These are phyloP conservation scores for Tetrapisispora iriomotensis DNA, from an alignment of 805 yeast species.

Conservation along the genomic window DNA sequence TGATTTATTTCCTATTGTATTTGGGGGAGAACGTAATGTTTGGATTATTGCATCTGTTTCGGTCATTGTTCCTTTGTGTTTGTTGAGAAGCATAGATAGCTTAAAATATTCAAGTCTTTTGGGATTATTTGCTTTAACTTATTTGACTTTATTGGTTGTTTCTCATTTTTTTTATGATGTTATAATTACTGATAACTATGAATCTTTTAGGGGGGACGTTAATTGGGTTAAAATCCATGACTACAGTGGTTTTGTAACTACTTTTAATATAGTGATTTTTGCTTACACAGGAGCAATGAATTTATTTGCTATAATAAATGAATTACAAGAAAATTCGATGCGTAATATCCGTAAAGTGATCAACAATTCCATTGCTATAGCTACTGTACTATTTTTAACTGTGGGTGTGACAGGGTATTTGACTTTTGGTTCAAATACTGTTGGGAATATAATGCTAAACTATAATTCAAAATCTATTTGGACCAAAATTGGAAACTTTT, in stretches of 20 bases:
- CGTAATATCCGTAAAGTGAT: slow-evolving; percentile 39
- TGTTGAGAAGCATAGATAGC: slow-evolving; percentile 53
- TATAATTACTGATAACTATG: slow-evolving; percentile 26
- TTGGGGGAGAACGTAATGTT: slow-evolving; percentile 35
- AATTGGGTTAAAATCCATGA: slow-evolving; percentile 36
- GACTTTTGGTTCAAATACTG: slow-evolving; percentile 56
- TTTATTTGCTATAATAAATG: slow-evolving; percentile 67
- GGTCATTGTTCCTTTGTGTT: slow-evolving; percentile 55
- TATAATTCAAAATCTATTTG: slow-evolving; percentile 45
- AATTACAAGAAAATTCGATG: slow-evolving; percentile 45
- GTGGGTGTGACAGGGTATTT: slow-evolving; percentile 65
- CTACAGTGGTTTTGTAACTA: slow-evolving; percentile 39
- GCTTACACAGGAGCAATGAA: slow-evolving; percentile 80
- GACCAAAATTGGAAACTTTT: slow-evolving; percentile 45
- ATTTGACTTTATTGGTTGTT: slow-evolving; percentile 36
- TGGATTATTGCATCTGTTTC: slow-evolving; percentile 42
- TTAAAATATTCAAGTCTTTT: slow-evolving; percentile 62
- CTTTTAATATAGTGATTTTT: slow-evolving; percentile 66
- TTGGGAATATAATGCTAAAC: slow-evolving; percentile 62
- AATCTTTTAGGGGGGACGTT: slow-evolving; percentile 35
- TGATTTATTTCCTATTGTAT: slow-evolving; percentile 58
- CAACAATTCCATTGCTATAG: slow-evolving; percentile 39
- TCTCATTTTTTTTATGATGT: slow-evolving; percentile 38
- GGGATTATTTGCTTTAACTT: slow-evolving; percentile 57
- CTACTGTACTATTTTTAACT: slow-evolving; percentile 47